A percentile compares a stretch with the other conserved stretches of the same genome.
Evolutionary conservation across 2,329 filamentous ascomycete genomes (phyloP).

Genomic region (Pyricularia pennisetigena): DNA sequence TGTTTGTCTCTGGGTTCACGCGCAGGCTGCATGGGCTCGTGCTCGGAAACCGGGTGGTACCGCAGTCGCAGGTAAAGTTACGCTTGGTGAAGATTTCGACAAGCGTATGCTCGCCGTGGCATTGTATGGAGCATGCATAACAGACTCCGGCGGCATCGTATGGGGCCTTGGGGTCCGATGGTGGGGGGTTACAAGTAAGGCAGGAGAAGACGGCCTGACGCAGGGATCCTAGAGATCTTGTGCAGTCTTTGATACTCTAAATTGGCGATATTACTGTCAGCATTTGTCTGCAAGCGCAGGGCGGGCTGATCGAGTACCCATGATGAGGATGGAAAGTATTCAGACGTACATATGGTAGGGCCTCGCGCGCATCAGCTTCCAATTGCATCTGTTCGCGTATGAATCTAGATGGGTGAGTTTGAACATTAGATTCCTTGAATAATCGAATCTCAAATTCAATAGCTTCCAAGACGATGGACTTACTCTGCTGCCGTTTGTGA

Average conservation of each 20-base stretch:
- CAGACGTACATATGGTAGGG: slow-evolving; percentile 71
- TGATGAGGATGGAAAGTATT: neutral
- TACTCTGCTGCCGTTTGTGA: slow-evolving; percentile 69
- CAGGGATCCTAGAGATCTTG: slow-evolving; percentile 76
- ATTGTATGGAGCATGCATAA: slow-evolving; percentile 94
- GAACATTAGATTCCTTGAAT: neutral
- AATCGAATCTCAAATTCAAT: no score
- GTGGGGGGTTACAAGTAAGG: slow-evolving; percentile 82
- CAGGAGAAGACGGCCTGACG: slow-evolving; percentile 89
- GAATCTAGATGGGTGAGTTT: slow-evolving; percentile 44
- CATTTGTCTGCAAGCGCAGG: neutral
- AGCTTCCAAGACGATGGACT: slow-evolving; percentile 7
- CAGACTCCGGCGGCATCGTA: slow-evolving; percentile 76
- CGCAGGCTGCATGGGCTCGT: slow-evolving; percentile 69
- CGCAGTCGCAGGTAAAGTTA: slow-evolving; percentile 94
- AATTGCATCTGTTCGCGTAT: slow-evolving; percentile 82
- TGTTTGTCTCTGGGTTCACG: slow-evolving; percentile 60
- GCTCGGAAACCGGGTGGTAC: slow-evolving; percentile 67
- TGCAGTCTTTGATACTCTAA: slow-evolving; percentile 89
- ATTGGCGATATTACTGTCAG: neutral
- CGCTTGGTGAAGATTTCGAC: slow-evolving; percentile 96
- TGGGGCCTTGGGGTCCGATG: slow-evolving; percentile 48
- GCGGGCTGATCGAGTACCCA: neutral
- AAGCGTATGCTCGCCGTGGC: slow-evolving; percentile 87
- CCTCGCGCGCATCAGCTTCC: slow-evolving; percentile 90